phyloP scores from a whole-genome alignment of 2,329 filamentous ascomycete genomes.

The Pestalotiopsis sp. region DNA sequence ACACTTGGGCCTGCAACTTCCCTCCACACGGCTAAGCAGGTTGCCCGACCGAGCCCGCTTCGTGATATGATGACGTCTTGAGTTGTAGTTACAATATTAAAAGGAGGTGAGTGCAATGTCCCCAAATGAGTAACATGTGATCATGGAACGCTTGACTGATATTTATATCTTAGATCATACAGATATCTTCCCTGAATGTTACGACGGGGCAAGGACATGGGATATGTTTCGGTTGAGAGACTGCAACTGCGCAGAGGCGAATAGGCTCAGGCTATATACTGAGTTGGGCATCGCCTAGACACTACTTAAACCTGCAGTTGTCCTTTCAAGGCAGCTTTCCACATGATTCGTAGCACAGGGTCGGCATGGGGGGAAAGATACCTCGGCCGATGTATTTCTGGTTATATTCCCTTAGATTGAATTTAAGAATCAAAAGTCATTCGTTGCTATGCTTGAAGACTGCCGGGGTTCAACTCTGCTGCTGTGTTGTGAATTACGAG shows the following conservation, averaged over 20 bases:
- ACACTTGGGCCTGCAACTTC: conserved; percentile 48
- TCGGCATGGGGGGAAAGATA: background rate
- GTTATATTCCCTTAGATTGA: conserved; percentile 1
- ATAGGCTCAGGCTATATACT: background rate
- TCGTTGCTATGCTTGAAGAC: background rate
- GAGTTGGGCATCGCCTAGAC: background rate
- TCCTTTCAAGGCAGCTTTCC: background rate
- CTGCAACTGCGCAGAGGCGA: background rate
- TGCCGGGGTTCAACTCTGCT: background rate
- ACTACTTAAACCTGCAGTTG: background rate
- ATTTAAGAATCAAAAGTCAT: background rate
- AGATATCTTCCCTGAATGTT: conserved; percentile 6
- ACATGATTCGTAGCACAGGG: background rate
- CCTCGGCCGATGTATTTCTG: background rate
- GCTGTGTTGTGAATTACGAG: background rate
- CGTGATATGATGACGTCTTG: conserved; percentile 66
- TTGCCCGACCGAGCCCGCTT: conserved; percentile 68
- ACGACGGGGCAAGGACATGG: background rate
- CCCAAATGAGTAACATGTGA: background rate
- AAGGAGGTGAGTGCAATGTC: conserved; percentile 27
- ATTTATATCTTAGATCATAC: background rate
- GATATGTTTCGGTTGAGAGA: background rate
- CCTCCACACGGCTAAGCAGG: conserved; percentile 48
- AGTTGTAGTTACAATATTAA: conserved; percentile 38
- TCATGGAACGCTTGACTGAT: background rate